Evolutionary conservation across 1,139 yeast species (phyloP), one percentile per base, ranked within the genome.

Genomic region (Zygosaccharomyces sapae): DNA sequence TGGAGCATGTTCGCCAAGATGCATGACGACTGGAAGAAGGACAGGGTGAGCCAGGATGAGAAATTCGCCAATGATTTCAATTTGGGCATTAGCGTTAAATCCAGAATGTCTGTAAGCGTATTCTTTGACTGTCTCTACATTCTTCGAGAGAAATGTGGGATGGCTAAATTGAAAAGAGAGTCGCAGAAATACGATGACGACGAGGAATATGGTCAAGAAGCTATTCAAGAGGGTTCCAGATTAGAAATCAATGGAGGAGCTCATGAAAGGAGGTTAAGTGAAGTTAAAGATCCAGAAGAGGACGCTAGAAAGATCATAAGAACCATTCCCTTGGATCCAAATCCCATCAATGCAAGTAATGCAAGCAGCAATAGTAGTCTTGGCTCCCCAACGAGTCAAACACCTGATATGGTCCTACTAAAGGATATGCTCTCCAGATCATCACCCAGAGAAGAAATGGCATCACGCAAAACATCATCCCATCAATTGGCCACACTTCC

Each of bases 101-200:
- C 92, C 4, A 75, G 97, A 53, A 84, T 87, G 94, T 79, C 95
- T 4, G 96, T 96, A 0, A 84, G 94, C 46, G 89, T 90, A 2
- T 88, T 92, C 59, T 92, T 90, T 64, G 98, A 92, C 65, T 83
- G 92, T 59, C 70, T 92, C 48, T 86, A 89, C 78, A 75, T 87
- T 5, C 70, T 90, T 57, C 73, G 96, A 56, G 92, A 86, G 55
- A 86, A 86, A 62, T 88, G 87, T 50, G 97, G 96, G 10, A 83
- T 86, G 83, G 79, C 84, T 38, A 81, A 81, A 56, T 70, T 81
- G 33, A 63, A 59, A 53, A 54, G 67, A 41, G 67, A 62, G 44
- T 49, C 63, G 50, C 38, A 55, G 48, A 29, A 61, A 48, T 53
- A 55, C 24, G 55, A 54, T n/a, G 52, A 52, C 12, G 57, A 55